Base-by-base conservation (phyloP, 192 early-diverging fungal species). In the Coemansia sp. region DNA sequence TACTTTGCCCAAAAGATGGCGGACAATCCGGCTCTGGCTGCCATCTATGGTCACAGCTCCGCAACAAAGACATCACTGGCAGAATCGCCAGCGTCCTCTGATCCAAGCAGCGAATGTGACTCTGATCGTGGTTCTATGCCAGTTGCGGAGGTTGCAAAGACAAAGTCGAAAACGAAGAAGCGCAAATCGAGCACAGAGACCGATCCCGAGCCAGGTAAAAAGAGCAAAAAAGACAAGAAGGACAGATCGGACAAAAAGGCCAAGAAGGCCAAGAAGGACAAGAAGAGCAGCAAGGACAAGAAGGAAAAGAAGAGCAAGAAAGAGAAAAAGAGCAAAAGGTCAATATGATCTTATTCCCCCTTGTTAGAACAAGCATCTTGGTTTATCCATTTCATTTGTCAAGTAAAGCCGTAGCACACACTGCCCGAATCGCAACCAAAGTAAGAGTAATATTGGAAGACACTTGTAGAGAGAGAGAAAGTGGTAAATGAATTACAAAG, bases 221-320 rank as follows among this genome's bases (percentile, higher is more conserved):
- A 84, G 63, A 79, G 66, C 45, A 62, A 67, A 27, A 61, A 70
- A 42, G 58, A 64, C n/a, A 79, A 86, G 47, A 75, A 85, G 44
- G 64, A 80, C 29, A 72, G 61, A 55, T 62, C 74, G 30, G 50
- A 62, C 20, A 60, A 70, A 52, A 64, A 55, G 36, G 61, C 64
- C 28, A 65, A 55, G 31, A 59, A 63, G 6, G 61, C 59, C 55
- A 71, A 67, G n/a, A n/a, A n/a, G 48, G 64, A 68, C 23, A 59
- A 54, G 0, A 75, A 82, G 55, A 62, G 59, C 37, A 58, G 23
- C 23, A 74, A 81, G 53, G 72, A 71, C 61, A 48, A 22, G 45
- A 0, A 20, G 25, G 25, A 48, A 14, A 25, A 20, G 45, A 48
- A 48, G 10, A 23, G 58, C 82, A 85, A 65, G 50, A 74, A 17